Conservation (phyloP, 768 basidiomycete species). For the Exidia glandulosa region DNA sequence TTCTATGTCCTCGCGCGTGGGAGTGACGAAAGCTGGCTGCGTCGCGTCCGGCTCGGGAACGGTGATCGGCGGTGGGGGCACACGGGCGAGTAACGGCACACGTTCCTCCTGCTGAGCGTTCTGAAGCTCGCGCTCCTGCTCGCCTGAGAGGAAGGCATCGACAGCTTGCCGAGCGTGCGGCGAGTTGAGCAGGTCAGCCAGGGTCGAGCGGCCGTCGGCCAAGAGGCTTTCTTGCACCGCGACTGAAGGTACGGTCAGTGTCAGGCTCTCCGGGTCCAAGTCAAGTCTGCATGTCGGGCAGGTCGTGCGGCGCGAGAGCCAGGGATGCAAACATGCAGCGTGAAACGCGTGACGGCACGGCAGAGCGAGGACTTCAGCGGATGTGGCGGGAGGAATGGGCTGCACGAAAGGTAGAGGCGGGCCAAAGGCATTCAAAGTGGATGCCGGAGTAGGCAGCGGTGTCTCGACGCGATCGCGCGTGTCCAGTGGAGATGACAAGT, state of each 20-base stretch:
- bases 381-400: neutral
- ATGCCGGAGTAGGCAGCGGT: neutral
- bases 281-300: conserved; percentile 80
- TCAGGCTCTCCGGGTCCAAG: conserved; percentile 68
- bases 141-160: too few species aligned
- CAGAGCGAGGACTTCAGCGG: conserved; percentile 38
- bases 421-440: neutral
- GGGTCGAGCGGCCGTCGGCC: too few species aligned
- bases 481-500: neutral
- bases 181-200: too few species aligned
- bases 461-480: neutral
- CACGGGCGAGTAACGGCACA: too few species aligned
- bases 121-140: too few species aligned
- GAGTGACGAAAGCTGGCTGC: too few species aligned
- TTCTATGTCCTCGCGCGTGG: too few species aligned
- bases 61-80: too few species aligned
- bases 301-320: conserved; percentile 77
- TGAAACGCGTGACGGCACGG: conserved; percentile 81
- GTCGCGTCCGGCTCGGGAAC: too few species aligned
- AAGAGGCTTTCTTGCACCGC: too few species aligned
- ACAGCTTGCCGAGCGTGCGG: too few species aligned
- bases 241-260: conserved; percentile 15
- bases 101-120: too few species aligned
- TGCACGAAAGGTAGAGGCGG: neutral
- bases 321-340: conserved; percentile 63